Evolutionary conservation across 2,329 filamentous ascomycete species (phyloP), one percentile per base, ranked within the genome.

Genomic region (Xylaria sp.): DNA sequence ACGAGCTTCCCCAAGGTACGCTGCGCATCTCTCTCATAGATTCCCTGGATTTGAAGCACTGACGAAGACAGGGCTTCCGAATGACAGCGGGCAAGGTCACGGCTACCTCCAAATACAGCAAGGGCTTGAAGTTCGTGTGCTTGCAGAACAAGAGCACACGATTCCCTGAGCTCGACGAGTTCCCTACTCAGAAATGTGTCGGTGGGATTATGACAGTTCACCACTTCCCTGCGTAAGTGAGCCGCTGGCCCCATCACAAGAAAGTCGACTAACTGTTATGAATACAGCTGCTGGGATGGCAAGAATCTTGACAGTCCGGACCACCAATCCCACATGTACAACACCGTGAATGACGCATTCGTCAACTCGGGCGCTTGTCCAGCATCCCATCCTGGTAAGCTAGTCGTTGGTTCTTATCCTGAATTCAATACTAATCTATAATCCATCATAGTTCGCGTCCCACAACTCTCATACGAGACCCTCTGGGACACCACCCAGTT

Each of bases 401-500:
- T 13, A 20, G 15, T 12, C 15, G 28, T 25, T 20, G 15, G 7
- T 15, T 48, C 0, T 13, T 18, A 5, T 3, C 10, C n/a, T n/a
- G 41, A 25, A 57, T 41, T 18, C 20, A 12, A 37, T 23, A 18
- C 34, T 41, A 23, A 57, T 18, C 9, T 41, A 41, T 18, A 9
- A 15, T 56, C 10, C 50, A 25, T 44, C 20, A 48, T 55, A 6
- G 78, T 81, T 5, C 79, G 80, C 3, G 78, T 85, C 4, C 79
- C 83, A 0, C 84, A 84, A 69, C 75, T 85, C 9, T 72, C 76
- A 3, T 78, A 83, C 76, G 83, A 85, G 73, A 82, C 84, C 39
- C 81, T 84, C 69, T 84, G 83, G 80, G 80, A 84, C 64, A 82
- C 81, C 4, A 74, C 78, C 8, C 71, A 75, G 55, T 83, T 83